phyloP scores from a whole-genome alignment of 371 early-diverging fungal genomes.

The Apophysomyces trapeziformis region DNA sequence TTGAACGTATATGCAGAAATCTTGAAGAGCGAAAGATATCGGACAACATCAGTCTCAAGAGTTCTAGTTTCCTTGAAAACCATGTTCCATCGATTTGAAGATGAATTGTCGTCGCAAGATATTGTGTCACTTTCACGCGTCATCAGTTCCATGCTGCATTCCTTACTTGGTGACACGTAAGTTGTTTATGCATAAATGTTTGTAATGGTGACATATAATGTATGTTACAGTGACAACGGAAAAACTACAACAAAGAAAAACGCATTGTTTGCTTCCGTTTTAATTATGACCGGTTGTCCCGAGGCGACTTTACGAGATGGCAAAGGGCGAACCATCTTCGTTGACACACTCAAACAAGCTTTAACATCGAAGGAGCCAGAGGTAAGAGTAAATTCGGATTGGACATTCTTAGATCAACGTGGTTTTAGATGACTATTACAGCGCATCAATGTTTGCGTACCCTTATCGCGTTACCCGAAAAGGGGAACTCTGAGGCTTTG shows the following conservation, averaged over 20 bases:
- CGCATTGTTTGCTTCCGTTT: slow-evolving; percentile 39
- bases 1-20: slow-evolving; percentile 20
- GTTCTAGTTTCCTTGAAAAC: slow-evolving; percentile 50
- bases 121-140: slow-evolving; percentile 36
- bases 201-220: neutral
- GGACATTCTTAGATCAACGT: neutral
- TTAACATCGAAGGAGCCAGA: slow-evolving; percentile 31
- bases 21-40: slow-evolving; percentile 33
- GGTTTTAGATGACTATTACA: slow-evolving; percentile 38
- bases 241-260: slow-evolving; percentile 34
- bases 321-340: slow-evolving; percentile 26
- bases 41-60: slow-evolving; percentile 40
- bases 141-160: slow-evolving; percentile 35
- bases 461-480: slow-evolving; percentile 46
- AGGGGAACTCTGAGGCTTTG: slow-evolving; percentile 25
- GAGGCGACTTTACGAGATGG: slow-evolving; percentile 36
- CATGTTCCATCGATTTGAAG: slow-evolving; percentile 41
- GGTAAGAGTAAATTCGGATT: slow-evolving; percentile 18
- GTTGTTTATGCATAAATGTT: neutral
- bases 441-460: slow-evolving; percentile 58
- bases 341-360: slow-evolving; percentile 32
- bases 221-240: slow-evolving; percentile 12
- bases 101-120: slow-evolving; percentile 25
- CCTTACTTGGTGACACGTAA: slow-evolving; percentile 27
- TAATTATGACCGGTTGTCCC: slow-evolving; percentile 51